Conservation (phyloP, 2,329 filamentous ascomycete species). For the Myotisia sp. region DNA sequence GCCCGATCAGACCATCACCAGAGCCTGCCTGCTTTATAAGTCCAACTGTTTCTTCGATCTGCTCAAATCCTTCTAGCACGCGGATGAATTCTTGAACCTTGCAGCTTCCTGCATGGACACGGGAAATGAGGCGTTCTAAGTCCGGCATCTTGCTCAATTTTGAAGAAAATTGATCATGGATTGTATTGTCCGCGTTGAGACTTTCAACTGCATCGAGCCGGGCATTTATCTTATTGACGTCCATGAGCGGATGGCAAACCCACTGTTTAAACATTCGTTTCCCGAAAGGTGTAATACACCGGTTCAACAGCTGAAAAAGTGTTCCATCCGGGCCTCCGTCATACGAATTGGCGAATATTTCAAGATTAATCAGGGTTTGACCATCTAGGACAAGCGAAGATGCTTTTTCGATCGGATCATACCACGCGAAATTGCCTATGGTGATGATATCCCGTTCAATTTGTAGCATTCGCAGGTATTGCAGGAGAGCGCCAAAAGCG, state of each 20-base stretch:
- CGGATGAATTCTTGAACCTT: conserved; percentile 83
- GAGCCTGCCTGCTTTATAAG: conserved; percentile 59
- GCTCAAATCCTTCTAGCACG: conserved; percentile 90
- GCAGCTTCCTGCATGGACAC: conserved; percentile 84
- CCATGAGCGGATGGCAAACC: conserved; percentile 89
- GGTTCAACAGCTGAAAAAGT: conserved; percentile 77
- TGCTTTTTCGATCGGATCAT: conserved; percentile 80
- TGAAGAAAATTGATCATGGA: conserved; percentile 76
- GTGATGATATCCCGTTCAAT: conserved; percentile 77
- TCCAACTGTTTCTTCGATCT: conserved; percentile 87
- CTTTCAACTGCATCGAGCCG: conserved; percentile 87
- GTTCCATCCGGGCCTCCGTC: conserved; percentile 78
- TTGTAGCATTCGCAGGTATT: conserved; percentile 76
- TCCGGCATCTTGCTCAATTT: conserved; percentile 88
- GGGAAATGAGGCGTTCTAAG: conserved; percentile 81
- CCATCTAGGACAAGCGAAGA: conserved; percentile 86
- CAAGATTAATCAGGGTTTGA: conserved; percentile 94
- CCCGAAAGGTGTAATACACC: conserved; percentile 90
- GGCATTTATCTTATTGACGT: conserved; percentile 78
- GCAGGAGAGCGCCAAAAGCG: conserved; percentile 72
- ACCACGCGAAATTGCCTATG: conserved; percentile 79
- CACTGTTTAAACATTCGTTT: conserved; percentile 93
- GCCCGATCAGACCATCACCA: conserved; percentile 71
- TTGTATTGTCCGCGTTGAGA: conserved; percentile 64
- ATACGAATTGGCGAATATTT: conserved; percentile 85